Conservation (phyloP, 2,329 filamentous ascomycete genomes). For the Spiromastix sp. region DNA sequence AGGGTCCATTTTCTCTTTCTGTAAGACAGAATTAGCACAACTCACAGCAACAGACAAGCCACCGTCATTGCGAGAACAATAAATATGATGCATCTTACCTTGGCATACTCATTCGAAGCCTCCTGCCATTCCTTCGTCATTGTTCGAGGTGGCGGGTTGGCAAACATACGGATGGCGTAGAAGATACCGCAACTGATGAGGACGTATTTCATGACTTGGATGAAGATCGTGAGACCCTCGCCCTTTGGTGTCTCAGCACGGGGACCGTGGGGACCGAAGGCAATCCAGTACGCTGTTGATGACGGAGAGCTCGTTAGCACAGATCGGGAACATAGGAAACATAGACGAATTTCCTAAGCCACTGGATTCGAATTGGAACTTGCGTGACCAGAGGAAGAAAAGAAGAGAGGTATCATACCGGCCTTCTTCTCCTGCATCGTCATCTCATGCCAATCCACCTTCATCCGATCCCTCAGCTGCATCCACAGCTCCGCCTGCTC, state of each 20-base stretch:
- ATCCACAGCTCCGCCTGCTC: slow-evolving; percentile 99
- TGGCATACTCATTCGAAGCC: slow-evolving; percentile 85
- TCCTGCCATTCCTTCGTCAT: slow-evolving; percentile 98
- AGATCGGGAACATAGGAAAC: not conserved
- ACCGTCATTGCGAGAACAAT: too few species aligned
- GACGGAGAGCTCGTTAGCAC: too few species aligned
- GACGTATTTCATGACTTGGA: slow-evolving; percentile 61
- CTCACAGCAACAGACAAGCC: too few species aligned
- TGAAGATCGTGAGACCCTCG: slow-evolving; percentile 68
- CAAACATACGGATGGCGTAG: slow-evolving; percentile 58
- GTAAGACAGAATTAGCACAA: slow-evolving; percentile 18
- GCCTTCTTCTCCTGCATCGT: slow-evolving; percentile 98
- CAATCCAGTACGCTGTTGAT: slow-evolving; percentile 86
- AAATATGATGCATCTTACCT: slow-evolving; percentile 54
- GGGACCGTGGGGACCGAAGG: slow-evolving; percentile 92
- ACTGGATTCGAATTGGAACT: too few species aligned
- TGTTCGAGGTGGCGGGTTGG: slow-evolving; percentile 63
- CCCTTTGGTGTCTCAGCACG: slow-evolving; percentile 74
- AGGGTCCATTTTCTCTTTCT: slow-evolving; percentile 78
- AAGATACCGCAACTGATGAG: slow-evolving; percentile 62
- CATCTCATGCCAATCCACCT: slow-evolving; percentile 91
- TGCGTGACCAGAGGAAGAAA: not conserved
- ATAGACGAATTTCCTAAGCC: not conserved
- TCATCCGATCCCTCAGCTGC: slow-evolving; percentile 96
- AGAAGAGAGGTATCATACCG: slow-evolving; percentile 53